These are phyloP conservation scores for Citropsis articulata DNA, from an alignment of 345 rosid genomes.

Conservation along the genomic window DNA sequence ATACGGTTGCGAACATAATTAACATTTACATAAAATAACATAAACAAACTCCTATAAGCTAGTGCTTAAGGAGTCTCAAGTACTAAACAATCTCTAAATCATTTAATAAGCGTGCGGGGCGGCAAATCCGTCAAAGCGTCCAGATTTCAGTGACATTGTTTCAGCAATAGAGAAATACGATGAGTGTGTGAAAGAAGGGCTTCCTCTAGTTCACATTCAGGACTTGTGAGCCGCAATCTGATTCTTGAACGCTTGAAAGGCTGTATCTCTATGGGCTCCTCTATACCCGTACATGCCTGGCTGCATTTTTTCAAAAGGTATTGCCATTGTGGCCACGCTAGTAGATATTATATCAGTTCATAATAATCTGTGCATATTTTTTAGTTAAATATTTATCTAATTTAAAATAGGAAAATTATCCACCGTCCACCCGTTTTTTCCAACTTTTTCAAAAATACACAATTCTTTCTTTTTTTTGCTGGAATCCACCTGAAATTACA, in stretches of 20 bases:
- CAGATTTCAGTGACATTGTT: conserved; percentile 87
- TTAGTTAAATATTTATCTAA: neutral
- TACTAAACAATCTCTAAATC: conserved; percentile 4
- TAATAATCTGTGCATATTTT: conserved; percentile 28
- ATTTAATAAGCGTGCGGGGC: conserved; percentile 93
- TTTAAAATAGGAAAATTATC: no score
- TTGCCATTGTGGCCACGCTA: neutral
- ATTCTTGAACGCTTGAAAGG: conserved; percentile 72
- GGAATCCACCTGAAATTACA: no score
- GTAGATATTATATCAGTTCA: conserved; percentile 8
- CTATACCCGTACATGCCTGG: conserved; percentile 79
- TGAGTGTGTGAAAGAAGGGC: conserved; percentile 81
- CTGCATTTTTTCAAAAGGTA: neutral
- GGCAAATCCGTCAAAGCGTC: conserved; percentile 78
- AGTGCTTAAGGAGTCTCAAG: no score
- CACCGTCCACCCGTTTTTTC: no score
- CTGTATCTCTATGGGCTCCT: conserved; percentile 68
- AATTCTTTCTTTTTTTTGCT: no score
- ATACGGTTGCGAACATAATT: no score
- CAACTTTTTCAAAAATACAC: no score
- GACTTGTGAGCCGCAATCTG: conserved; percentile 54
- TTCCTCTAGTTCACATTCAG: conserved; percentile 73
- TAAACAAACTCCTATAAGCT: no score
- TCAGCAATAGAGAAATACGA: conserved; percentile 77
- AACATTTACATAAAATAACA: no score